Evolutionary conservation across 78 protist genomes (phyloP).

Genomic region (Pigoraptor vietnamica): DNA sequence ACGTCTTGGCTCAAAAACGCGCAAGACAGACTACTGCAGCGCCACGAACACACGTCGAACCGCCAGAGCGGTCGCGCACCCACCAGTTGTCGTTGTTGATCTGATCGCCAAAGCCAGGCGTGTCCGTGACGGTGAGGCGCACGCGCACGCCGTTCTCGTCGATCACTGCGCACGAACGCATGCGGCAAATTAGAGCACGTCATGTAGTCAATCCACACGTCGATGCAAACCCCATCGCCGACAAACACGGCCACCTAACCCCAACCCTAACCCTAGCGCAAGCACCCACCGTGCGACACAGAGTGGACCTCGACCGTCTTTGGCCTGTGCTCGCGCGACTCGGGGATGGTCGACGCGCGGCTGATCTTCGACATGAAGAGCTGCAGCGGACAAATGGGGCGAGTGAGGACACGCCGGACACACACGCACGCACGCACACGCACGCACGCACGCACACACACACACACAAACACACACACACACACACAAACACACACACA

Average conservation of each 20-base stretch:
- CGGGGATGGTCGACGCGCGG: not conserved
- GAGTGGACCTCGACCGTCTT: constrained; percentile 2
- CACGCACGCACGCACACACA: no score
- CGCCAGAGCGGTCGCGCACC: no score
- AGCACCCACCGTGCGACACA: not conserved
- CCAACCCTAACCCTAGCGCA: not conserved
- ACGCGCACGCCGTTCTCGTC: constrained; percentile 25
- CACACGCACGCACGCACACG: no score
- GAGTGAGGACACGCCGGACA: not conserved
- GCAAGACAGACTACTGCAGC: no score
- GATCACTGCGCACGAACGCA: not conserved
- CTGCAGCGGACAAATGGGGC: no score
- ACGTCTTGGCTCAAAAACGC: no score
- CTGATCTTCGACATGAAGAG: not conserved
- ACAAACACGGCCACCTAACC: no score
- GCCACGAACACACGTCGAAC: no score
- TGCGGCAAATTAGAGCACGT: not conserved
- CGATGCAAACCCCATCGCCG: no score
- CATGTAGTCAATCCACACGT: not conserved
- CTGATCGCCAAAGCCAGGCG: constrained; percentile 39
- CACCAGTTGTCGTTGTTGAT: constrained; percentile 23
- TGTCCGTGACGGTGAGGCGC: constrained; percentile 31
- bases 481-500: no score
- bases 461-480: no score
- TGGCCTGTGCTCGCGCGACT: not conserved